Evolutionary conservation across 225 moss, liverwort and hornwort genomes (phyloP), one percentile per base, ranked within the genome.

Genomic region (Climacium dendroides): DNA sequence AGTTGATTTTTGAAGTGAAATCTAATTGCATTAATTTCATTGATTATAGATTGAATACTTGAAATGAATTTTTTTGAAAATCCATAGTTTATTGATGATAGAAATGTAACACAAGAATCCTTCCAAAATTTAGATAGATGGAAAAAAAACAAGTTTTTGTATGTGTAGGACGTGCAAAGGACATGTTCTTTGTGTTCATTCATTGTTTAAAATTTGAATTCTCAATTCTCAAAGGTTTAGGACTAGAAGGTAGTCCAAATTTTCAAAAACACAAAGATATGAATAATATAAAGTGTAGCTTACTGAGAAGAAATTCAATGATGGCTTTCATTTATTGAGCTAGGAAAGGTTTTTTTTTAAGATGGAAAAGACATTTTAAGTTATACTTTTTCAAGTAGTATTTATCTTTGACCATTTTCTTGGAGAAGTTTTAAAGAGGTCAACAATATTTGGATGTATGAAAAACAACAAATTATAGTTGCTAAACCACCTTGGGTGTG

Each of bases 281-380:
- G 0, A 19, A 30, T 11, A 73, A 19, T 34, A 13, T 4, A 50
- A 19, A 50, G 1, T 32, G 0, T 32, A 32, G 0, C 3, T 48
- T n/a, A n/a, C n/a, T 20, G 2, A 7, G 50, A 74, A 11, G 30
- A 19, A 11, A 11, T 48, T 47, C 7, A 73, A 10, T 48, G 11
- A 47, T 2, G 0, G 2, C 0, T 48, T 25, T 11, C 28, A 28
- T 48, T 48, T 48, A 48, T 10, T 19, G 12, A 48, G 6, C 0
- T 30, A n/a, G 2, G 1, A 73, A 47, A 47, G 30, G 11, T 3
- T 17, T 0, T 73, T 47, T 37, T 47, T 30, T 30, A 4, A 47
- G 6, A 48, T 48, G 30, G 19, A 48, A 74, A 6, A 73, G 73
- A 30, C 4, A 30, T 19, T 73, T 73, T 11, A 30, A 18, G 19